Evolutionary conservation across 306 rosid species (phyloP).

Genomic region (Prunus kanzakura): DNA sequence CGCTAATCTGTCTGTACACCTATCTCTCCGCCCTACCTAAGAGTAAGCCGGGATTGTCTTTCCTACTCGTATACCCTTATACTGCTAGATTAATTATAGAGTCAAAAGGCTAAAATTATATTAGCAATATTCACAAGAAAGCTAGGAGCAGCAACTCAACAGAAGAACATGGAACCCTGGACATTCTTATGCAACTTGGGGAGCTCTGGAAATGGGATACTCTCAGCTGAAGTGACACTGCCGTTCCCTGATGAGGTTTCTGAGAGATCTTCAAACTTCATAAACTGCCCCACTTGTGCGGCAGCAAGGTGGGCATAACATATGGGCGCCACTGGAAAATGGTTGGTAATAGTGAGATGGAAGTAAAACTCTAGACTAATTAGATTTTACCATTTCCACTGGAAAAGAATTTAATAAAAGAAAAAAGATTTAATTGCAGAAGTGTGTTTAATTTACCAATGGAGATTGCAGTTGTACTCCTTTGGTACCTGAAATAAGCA

Average conservation of each 20-base stretch:
- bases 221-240: constrained; percentile 23
- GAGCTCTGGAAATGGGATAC: constrained; percentile 55
- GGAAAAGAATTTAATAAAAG: constrained; percentile 1
- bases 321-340: constrained; percentile 72
- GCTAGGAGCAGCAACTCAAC: constrained; percentile 38
- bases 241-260: constrained; percentile 45
- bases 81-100: constrained; percentile 17
- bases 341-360: neutral
- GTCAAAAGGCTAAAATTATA: constrained; percentile 9
- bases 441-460: constrained; percentile 42
- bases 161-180: constrained; percentile 71
- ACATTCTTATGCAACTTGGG: constrained; percentile 59
- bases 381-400: neutral
- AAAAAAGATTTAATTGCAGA: neutral
- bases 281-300: constrained; percentile 64
- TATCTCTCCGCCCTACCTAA: constrained; percentile 26
- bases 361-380: neutral
- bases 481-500: constrained; percentile 67
- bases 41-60: constrained; percentile 25
- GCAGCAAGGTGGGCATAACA: constrained; percentile 90
- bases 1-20: neutral
- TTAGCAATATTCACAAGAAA: constrained; percentile 19
- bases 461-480: constrained; percentile 77
- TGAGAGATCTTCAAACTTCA: constrained; percentile 56
- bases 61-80: constrained; percentile 10